Conservation (phyloP, 2,329 filamentous ascomycete species). For the Penicillium digitatum region DNA sequence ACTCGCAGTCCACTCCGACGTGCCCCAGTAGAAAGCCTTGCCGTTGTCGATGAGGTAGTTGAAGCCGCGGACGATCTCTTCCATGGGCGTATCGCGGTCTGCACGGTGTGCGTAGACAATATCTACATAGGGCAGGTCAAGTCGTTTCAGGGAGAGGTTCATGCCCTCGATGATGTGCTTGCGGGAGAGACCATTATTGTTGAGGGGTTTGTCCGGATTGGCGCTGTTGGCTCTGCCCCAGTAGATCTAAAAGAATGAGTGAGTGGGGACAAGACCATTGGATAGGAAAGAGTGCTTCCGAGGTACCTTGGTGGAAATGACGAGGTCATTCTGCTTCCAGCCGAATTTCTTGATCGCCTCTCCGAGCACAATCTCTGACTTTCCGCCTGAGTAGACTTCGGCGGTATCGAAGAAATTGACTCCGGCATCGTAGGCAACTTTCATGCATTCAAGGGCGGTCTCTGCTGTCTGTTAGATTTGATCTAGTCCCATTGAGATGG, state of each 20-base stretch:
- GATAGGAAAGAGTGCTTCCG: neutral
- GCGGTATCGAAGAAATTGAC: slow-evolving; percentile 58
- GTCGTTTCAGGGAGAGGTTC: slow-evolving; percentile 55
- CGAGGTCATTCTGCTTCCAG: slow-evolving; percentile 56
- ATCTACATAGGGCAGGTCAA: slow-evolving; percentile 66
- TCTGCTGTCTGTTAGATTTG: slow-evolving; percentile 14
- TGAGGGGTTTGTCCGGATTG: slow-evolving; percentile 58
- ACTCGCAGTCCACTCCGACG: slow-evolving; percentile 63
- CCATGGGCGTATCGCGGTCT: slow-evolving; percentile 64
- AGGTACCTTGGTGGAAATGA: slow-evolving; percentile 54
- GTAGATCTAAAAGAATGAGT: slow-evolving; percentile 50
- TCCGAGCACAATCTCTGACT: slow-evolving; percentile 55
- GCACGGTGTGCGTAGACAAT: slow-evolving; percentile 66
- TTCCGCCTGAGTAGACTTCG: slow-evolving; percentile 51
- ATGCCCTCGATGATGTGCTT: slow-evolving; percentile 69
- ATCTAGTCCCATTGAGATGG: neutral
- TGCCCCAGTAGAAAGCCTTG: slow-evolving; percentile 68
- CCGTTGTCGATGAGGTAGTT: slow-evolving; percentile 66
- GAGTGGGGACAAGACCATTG: neutral
- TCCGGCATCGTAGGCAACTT: slow-evolving; percentile 54
- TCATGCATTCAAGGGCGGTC: slow-evolving; percentile 42
- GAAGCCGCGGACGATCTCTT: slow-evolving; percentile 67
- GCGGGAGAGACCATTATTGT: slow-evolving; percentile 63
- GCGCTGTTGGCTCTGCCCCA: slow-evolving; percentile 60
- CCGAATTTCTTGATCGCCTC: slow-evolving; percentile 54